Evolutionary conservation across 305 asterid genomes (phyloP).

Genomic region (Fraxinus latifolia): DNA sequence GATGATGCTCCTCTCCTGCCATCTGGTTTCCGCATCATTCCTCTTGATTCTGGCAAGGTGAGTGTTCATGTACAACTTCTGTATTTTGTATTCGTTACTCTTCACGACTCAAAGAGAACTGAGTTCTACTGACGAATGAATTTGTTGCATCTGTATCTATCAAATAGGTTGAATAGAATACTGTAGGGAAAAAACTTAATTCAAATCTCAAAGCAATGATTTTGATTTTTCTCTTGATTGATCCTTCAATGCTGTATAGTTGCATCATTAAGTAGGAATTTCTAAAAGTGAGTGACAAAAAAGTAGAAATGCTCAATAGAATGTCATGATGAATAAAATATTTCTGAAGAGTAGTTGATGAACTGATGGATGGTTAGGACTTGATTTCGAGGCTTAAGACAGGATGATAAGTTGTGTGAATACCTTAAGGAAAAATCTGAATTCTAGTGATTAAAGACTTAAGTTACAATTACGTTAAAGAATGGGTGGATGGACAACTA

Average conservation of each 20-base stretch:
- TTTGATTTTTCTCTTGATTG: neutral
- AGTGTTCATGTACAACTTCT: conserved; percentile 9
- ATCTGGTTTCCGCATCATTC: conserved; percentile 89
- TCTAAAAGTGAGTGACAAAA: neutral
- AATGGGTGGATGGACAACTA: neutral
- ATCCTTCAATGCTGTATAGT: neutral
- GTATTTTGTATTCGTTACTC: conserved; percentile 1
- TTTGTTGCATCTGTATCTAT: neutral
- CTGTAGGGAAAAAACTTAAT: neutral
- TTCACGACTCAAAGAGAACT: neutral
- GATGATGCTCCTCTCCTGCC: conserved; percentile 96
- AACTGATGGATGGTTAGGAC: neutral
- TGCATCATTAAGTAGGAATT: neutral
- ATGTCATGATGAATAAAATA: neutral
- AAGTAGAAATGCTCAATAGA: neutral
- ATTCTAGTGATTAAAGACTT: neutral
- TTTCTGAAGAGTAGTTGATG: neutral
- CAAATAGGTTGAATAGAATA: neutral
- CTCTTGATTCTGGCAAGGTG: conserved; percentile 84
- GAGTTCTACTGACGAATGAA: neutral
- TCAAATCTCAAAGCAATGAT: neutral
- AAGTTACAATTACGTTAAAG: neutral
- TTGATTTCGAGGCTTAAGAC: neutral
- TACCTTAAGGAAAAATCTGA: neutral
- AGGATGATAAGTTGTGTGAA: neutral